Conservation (phyloP, 164 flowering plant species). For the Malania oleifera region DNA sequence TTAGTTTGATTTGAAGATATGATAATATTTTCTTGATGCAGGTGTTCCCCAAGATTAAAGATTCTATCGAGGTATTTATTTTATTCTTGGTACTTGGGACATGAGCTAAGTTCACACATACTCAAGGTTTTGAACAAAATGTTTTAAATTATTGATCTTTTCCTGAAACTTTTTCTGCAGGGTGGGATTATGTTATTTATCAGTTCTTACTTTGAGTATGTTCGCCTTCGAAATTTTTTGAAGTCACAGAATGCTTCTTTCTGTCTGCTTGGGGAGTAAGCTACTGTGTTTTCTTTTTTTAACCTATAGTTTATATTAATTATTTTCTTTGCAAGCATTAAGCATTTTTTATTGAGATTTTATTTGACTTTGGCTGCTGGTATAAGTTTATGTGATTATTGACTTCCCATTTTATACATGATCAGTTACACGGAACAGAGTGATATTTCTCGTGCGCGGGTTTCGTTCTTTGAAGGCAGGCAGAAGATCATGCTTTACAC, state of each 20-base stretch:
- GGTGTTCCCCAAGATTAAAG: conserved; percentile 91
- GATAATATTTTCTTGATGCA: conserved; percentile 26
- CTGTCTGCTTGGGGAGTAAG: conserved; percentile 88
- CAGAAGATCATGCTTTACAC: conserved; percentile 85
- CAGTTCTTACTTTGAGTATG: conserved; percentile 82
- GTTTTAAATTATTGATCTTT: neutral
- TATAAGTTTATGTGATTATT: neutral
- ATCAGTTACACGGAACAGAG: conserved; percentile 62
- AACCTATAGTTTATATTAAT: neutral
- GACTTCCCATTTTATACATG: neutral
- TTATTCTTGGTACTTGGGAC: neutral
- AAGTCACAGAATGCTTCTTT: conserved; percentile 77
- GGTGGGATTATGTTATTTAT: conserved; percentile 83
- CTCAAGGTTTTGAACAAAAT: no score
- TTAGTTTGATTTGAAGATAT: neutral
- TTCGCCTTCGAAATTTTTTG: conserved; percentile 72
- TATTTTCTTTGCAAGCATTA: neutral
- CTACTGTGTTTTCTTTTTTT: conserved; percentile 7
- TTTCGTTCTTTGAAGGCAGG: conserved; percentile 66
- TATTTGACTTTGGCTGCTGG: neutral
- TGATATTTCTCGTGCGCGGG: conserved; percentile 84
- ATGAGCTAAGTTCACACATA: neutral
- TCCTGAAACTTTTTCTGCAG: conserved; percentile 32
- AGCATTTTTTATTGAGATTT: neutral
- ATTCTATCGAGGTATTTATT: conserved; percentile 62